Percentiles rank a stretch among this genome's conserved stretches.
phyloP scores from a whole-genome alignment of 805 yeast genomes.

The Cyberlindnera samutprakarnensis region DNA sequence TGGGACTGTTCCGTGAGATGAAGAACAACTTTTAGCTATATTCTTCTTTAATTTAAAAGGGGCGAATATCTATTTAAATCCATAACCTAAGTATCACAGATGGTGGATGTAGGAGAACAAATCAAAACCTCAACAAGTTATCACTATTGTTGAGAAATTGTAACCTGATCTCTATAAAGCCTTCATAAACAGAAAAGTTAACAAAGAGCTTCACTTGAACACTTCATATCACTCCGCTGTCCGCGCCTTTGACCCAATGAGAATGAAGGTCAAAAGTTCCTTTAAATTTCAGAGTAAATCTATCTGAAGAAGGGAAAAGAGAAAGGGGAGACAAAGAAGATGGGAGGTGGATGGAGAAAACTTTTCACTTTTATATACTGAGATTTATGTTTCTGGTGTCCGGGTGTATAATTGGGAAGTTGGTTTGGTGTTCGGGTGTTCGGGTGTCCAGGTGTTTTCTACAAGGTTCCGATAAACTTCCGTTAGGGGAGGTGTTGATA shows the following conservation, averaged over 20 bases:
- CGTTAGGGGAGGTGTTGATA: neutral
- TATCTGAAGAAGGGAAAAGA: conserved; percentile 21
- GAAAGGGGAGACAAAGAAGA: neutral
- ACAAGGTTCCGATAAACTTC: too few species aligned
- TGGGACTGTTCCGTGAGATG: conserved; percentile 67
- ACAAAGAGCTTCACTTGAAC: conserved; percentile 6
- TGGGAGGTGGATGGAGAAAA: conserved; percentile 2
- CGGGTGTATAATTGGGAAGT: conserved; percentile 3
- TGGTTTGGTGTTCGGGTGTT: too few species aligned
- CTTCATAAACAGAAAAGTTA: neutral
- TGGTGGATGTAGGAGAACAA: conserved; percentile 3
- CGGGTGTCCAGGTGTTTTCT: too few species aligned
- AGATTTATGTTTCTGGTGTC: neutral
- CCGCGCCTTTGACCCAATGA: conserved; percentile 35
- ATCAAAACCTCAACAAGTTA: neutral
- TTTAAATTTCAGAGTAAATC: conserved; percentile 31
- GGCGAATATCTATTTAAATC: too few species aligned
- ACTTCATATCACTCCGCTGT: conserved; percentile 41
- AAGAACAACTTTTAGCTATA: conserved; percentile 46
- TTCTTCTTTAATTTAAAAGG: too few species aligned
- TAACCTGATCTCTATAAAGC: neutral
- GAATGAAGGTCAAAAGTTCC: conserved; percentile 30
- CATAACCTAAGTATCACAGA: neutral
- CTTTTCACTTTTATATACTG: conserved; percentile 2
- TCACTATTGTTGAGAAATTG: neutral